phyloP scores from a whole-genome alignment of 1,139 yeast genomes.

The Kodamaea suecica region DNA sequence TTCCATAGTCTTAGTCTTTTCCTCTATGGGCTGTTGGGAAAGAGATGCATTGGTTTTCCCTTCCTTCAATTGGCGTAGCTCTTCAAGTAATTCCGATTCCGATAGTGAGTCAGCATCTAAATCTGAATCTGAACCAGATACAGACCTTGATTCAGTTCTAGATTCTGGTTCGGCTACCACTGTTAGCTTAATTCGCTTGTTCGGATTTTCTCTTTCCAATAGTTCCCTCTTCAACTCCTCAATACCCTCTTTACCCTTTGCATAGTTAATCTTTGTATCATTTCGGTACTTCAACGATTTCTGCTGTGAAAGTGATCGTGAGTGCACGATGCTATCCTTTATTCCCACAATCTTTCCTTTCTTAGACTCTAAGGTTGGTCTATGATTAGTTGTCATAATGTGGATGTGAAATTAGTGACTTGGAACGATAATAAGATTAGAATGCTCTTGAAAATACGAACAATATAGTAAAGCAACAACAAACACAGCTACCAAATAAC shows the following conservation, averaged over 20 bases:
- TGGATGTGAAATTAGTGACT: too few relatives aligned
- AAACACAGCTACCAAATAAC: too few relatives aligned
- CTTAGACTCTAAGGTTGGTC: conserved; percentile 88
- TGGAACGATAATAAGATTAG: too few relatives aligned
- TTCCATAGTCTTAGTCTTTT: conserved; percentile 2
- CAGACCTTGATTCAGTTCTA: conserved; percentile 1
- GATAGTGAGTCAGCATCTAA: too few relatives aligned
- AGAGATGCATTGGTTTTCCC: conserved; percentile 12
- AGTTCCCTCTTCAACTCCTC: conserved; percentile 22
- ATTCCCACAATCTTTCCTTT: conserved; percentile 56
- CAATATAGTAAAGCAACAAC: too few relatives aligned
- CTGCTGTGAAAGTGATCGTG: conserved; percentile 71
- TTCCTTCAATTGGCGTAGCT: conserved; percentile 10
- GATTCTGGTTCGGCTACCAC: conserved; percentile 1
- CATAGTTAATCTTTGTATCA: conserved; percentile 22
- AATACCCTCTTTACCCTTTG: conserved; percentile 11
- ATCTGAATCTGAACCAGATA: conserved; percentile 3
- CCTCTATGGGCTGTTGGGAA: too few relatives aligned
- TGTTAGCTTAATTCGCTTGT: background rate
- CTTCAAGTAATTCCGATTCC: conserved; percentile 11
- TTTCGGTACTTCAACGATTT: conserved; percentile 59
- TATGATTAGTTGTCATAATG: conserved; percentile 91
- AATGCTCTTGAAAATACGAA: too few relatives aligned
- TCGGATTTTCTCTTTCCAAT: conserved; percentile 18
- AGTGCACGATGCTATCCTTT: conserved; percentile 53